phyloP scores from a whole-genome alignment of 2,329 filamentous ascomycete genomes.

The Domatiomyces catenatus region DNA sequence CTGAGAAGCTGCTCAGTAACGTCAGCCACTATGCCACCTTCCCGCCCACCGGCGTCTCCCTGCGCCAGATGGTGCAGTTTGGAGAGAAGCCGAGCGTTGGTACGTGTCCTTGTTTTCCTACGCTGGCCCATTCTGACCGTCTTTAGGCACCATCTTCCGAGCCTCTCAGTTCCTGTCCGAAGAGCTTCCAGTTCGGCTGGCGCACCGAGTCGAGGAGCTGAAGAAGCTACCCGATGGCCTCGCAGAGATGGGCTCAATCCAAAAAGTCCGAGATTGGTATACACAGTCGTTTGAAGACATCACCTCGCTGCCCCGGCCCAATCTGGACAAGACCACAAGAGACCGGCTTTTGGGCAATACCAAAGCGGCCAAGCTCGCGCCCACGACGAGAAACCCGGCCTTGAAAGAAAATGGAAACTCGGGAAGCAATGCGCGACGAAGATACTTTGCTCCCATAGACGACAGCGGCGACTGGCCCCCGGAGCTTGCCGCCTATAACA shows the following conservation, averaged over 20 bases:
- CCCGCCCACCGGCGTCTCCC: slow-evolving; percentile 85
- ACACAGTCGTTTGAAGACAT: slow-evolving; percentile 99
- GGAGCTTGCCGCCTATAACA: slow-evolving; percentile 87
- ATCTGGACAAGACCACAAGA: slow-evolving; percentile 58
- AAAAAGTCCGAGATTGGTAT: slow-evolving; percentile 94
- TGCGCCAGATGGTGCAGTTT: slow-evolving; percentile 98
- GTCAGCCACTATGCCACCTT: slow-evolving; percentile 96
- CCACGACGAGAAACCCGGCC: slow-evolving; percentile 80
- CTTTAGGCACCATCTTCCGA: slow-evolving; percentile 76
- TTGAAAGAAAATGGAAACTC: slow-evolving; percentile 45
- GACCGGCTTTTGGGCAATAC: slow-evolving; percentile 51
- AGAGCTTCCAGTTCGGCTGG: slow-evolving; percentile 89
- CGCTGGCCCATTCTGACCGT: neutral
- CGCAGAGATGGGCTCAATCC: slow-evolving; percentile 94
- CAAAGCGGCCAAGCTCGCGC: slow-evolving; percentile 49
- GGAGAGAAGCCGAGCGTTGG: slow-evolving; percentile 83
- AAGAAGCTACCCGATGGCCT: slow-evolving; percentile 84
- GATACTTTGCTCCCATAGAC: slow-evolving; percentile 87
- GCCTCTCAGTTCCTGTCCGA: slow-evolving; percentile 97
- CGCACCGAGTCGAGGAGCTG: slow-evolving; percentile 90
- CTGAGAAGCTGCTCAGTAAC: slow-evolving; percentile 82
- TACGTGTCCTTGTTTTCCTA: slow-evolving; percentile 28
- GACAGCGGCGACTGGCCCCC: slow-evolving; percentile 83
- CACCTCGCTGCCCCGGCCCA: slow-evolving; percentile 66
- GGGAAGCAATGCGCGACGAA: slow-evolving; percentile 37